phyloP scores from a whole-genome alignment of 495 filamentous ascomycete genomes.

The Penicillium daleae region DNA sequence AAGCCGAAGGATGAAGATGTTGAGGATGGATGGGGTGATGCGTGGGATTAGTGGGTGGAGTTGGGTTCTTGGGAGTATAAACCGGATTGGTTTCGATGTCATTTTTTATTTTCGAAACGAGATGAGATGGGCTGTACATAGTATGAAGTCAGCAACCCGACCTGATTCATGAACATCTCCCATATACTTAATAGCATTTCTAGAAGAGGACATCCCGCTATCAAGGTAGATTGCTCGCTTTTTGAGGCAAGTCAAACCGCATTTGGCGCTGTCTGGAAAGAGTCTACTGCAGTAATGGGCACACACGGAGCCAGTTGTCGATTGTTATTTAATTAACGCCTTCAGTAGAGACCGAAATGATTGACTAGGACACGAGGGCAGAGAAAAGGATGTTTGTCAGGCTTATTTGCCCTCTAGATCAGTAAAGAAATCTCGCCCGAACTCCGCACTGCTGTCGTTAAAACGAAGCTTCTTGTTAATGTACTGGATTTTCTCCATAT shows the following conservation, averaged over 20 bases:
- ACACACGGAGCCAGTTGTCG: too few species aligned
- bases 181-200: too few species aligned
- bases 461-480: constrained; percentile 60
- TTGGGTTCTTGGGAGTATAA: background rate
- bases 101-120: background rate
- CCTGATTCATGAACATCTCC: background rate
- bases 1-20: constrained; percentile 53
- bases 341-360: too few species aligned
- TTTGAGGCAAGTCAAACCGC: too few species aligned
- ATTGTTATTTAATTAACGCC: too few species aligned
- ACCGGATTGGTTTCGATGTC: background rate
- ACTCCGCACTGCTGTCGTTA: constrained; percentile 57
- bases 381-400: background rate
- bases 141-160: background rate
- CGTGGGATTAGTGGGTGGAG: constrained; percentile 49
- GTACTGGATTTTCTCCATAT: constrained; percentile 51
- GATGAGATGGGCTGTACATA: background rate
- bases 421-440: constrained; percentile 58
- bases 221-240: too few species aligned
- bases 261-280: too few species aligned
- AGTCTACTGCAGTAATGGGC: too few species aligned
- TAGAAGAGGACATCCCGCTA: too few species aligned
- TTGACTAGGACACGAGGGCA: too few species aligned
- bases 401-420: constrained; percentile 59
- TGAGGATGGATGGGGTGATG: constrained; percentile 62